phyloP scores from a whole-genome alignment of 495 filamentous ascomycete species.

The Thermochaetoides thermophila region DNA sequence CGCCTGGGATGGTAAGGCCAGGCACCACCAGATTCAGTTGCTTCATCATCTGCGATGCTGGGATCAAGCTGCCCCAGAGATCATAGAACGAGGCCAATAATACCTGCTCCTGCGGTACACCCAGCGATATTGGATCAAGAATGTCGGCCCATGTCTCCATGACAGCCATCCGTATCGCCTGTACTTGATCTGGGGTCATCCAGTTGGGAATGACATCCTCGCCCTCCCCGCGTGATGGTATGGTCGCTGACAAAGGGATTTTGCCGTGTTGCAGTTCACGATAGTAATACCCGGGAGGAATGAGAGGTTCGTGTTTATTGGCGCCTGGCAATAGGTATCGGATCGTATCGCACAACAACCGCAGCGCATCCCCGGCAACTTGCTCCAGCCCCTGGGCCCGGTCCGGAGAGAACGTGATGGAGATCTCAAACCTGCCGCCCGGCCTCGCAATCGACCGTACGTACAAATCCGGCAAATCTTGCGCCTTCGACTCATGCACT shows the following conservation, averaged over 20 bases:
- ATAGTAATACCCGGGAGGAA: conserved; percentile 23
- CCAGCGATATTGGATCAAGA: conserved; percentile 25
- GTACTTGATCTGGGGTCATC: conserved; percentile 10
- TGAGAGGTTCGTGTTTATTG: conserved; percentile 26
- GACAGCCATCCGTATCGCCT: conserved; percentile 21
- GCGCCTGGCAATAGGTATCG: conserved; percentile 25
- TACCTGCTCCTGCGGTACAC: conserved; percentile 25
- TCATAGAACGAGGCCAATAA: conserved; percentile 34
- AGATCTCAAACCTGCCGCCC: conserved; percentile 19
- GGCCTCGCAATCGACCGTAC: conserved; percentile 23
- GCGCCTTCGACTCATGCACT: conserved; percentile 22
- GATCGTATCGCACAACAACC: conserved; percentile 27
- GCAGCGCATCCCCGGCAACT: conserved; percentile 28
- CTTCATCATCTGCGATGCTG: conserved; percentile 28
- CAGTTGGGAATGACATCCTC: conserved; percentile 11
- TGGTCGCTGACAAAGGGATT: conserved; percentile 29
- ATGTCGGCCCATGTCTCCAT: conserved; percentile 30
- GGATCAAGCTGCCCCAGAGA: conserved; percentile 32
- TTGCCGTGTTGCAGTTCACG: conserved; percentile 17
- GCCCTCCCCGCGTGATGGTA: too few relatives aligned
- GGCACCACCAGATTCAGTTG: conserved; percentile 28
- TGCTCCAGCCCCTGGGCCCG: conserved; percentile 19
- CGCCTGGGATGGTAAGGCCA: conserved; percentile 7
- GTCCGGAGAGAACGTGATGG: conserved; percentile 28
- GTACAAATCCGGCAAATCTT: conserved; percentile 26